A percentile compares a stretch with the other conserved stretches of the same genome.
Evolutionary conservation across 768 basidiomycete species (phyloP).

Genomic region (Suillus fuscotomentosus): DNA sequence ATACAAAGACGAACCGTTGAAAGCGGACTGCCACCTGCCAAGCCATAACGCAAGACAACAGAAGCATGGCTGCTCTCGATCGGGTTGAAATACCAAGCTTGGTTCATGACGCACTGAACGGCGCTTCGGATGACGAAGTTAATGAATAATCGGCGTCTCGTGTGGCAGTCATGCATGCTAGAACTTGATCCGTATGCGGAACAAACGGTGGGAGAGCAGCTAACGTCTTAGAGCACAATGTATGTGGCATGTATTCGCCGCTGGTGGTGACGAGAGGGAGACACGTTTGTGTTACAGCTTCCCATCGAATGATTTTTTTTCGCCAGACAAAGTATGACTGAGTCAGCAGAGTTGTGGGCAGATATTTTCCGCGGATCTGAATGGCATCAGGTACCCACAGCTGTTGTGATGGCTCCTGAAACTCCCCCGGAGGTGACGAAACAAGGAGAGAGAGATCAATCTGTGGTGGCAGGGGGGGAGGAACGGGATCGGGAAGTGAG

Average conservation of each 20-base stretch:
- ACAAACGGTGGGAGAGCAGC: neutral
- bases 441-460: neutral
- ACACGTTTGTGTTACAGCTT: neutral
- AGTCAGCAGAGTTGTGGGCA: neutral
- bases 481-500: neutral
- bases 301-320: neutral
- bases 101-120: neutral
- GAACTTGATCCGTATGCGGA: neutral
- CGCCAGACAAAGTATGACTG: no score
- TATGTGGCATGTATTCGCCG: neutral
- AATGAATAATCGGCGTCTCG: neutral
- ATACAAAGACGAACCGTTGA: no score
- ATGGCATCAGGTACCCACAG: neutral
- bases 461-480: neutral
- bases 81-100: neutral
- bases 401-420: neutral
- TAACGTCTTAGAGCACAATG: neutral
- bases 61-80: neutral
- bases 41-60: neutral
- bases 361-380: conserved; percentile 1
- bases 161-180: neutral
- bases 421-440: neutral
- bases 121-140: neutral
- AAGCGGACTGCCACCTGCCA: neutral
- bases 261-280: neutral